Conservation (phyloP, 2,329 filamentous ascomycete species). For the Cercospora citrullina region DNA sequence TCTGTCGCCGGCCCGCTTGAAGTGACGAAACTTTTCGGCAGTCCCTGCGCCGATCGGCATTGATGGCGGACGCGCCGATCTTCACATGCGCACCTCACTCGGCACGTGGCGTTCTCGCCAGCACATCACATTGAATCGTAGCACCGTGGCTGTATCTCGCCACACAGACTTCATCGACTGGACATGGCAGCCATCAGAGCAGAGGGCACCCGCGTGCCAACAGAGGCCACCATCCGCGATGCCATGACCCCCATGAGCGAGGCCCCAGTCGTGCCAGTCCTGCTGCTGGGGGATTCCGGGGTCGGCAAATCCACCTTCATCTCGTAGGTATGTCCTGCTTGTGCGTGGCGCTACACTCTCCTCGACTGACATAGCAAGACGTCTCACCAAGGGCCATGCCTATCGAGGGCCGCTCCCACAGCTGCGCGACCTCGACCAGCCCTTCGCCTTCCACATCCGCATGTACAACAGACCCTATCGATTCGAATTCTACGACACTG, state of each 20-base stretch:
- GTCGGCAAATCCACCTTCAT: slow-evolving; percentile 65
- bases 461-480: slow-evolving; percentile 58
- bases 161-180: neutral
- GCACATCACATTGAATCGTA: neutral
- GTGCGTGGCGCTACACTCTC: neutral
- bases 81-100: slow-evolving; percentile 3
- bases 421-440: slow-evolving; percentile 58
- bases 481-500: slow-evolving; percentile 59
- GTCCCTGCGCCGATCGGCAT: slow-evolving; percentile 4
- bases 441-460: slow-evolving; percentile 59
- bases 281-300: slow-evolving; percentile 59
- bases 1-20: neutral
- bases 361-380: slow-evolving; percentile 25
- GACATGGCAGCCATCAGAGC: slow-evolving; percentile 7
- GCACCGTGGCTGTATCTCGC: neutral
- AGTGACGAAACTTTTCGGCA: slow-evolving; percentile 7
- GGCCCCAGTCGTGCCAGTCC: slow-evolving; percentile 49
- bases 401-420: slow-evolving; percentile 40
- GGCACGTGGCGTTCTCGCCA: slow-evolving; percentile 3
- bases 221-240: slow-evolving; percentile 1
- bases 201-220: neutral
- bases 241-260: slow-evolving; percentile 21
- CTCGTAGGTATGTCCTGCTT: slow-evolving; percentile 50
- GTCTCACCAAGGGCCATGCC: slow-evolving; percentile 38
- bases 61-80: neutral